Conservation (phyloP, 495 filamentous ascomycete genomes). For the Lineolata rhizophorae region DNA sequence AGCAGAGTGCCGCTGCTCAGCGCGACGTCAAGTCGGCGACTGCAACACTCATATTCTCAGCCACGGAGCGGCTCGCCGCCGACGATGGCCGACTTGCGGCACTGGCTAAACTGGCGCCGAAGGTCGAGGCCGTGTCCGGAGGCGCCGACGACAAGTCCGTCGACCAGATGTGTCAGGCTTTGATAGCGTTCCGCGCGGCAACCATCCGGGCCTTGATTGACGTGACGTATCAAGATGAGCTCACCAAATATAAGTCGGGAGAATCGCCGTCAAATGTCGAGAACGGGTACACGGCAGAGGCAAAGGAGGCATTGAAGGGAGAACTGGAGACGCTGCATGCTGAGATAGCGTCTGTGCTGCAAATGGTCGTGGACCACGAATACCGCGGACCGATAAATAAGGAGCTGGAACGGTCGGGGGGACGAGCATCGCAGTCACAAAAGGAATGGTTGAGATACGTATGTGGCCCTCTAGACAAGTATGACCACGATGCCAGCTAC, state of each 20-base stretch:
- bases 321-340: constrained; percentile 12
- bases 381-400: constrained; percentile 19
- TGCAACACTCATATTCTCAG: constrained; percentile 4
- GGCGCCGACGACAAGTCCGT: constrained; percentile 7
- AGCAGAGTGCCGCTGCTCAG: constrained; percentile 7
- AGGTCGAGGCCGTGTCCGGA: constrained; percentile 5
- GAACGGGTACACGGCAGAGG: constrained; percentile 4
- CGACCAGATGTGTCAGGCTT: constrained; percentile 14
- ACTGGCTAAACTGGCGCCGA: constrained; percentile 14
- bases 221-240: constrained; percentile 2
- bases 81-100: constrained; percentile 16
- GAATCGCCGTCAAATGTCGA: constrained; percentile 1
- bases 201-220: constrained; percentile 15
- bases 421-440: no score
- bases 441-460: no score
- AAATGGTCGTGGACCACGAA: constrained; percentile 16
- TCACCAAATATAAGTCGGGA: constrained; percentile 1
- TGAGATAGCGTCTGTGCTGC: constrained; percentile 14
- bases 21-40: constrained; percentile 8
- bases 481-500: no score
- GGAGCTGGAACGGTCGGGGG: no score
- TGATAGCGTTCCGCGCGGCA: constrained; percentile 10
- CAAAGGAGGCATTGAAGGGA: constrained; percentile 11
- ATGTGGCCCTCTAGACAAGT: no score
- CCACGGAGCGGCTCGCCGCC: constrained; percentile 12